Evolutionary conservation across 805 yeast species (phyloP), one percentile per base, ranked within the genome.

Genomic region (Candida berthetii): DNA sequence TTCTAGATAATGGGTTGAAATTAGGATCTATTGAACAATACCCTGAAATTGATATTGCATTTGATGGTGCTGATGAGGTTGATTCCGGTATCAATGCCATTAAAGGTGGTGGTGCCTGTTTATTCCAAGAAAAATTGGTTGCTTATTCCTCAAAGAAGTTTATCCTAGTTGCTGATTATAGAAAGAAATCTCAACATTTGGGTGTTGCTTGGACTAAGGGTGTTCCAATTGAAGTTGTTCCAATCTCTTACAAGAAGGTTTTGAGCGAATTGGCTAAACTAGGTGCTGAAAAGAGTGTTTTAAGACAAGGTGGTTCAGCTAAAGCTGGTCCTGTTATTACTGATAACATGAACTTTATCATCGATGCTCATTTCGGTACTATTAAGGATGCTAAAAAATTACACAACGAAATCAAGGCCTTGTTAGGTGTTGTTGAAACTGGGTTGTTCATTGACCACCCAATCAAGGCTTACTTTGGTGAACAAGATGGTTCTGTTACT

Each of bases 51-150:
- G 99, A 93, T 60, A 79, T 93, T 52, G 96, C 96, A 2, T 93
- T 93, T 60, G 99, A 93, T 62, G 99, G 99, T 36, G 98, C 99
- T 3, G 99, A 93, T 64, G 99, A 93, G 64, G 90, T 90, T 43
- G 99, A 91, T 62, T 58, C 76, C 4, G 58, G 72, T 17, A 71
- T 93, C 53, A 86, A 89, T 58, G 80, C 90, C 54, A 93, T 93
- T 61, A 93, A 93, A 66, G 99, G 99, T 50, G 99, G 99, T 38
- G 99, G 99, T 34, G 99, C 97, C 2, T 93, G 99, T 63, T 71
- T 89, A 48, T 83, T 93, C 67, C 99, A 91, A 67, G 99, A 93
- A 62, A 93, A 93, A 66, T 72, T 93, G 41, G 96, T 93, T 13
- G 96, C 96, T 15, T 74, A 78, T 42, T 78, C 87, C 46, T 80